Conservation (phyloP, 176 grass and related monocot species). For the Avena atlantica region DNA sequence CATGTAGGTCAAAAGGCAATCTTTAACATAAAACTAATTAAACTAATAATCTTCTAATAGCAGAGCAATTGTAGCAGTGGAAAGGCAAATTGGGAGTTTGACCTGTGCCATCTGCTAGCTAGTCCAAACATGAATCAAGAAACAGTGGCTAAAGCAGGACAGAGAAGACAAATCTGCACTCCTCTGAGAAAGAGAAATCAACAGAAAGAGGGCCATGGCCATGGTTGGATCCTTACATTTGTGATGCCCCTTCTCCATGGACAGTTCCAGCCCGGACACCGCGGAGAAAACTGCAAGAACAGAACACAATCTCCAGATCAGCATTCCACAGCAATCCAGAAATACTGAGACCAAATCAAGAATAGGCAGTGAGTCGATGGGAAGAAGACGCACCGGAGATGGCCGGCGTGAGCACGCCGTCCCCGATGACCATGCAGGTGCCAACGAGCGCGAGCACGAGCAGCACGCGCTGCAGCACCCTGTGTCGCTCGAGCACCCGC, state of each 20-base stretch:
- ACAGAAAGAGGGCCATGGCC: constrained; percentile 4
- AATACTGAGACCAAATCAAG: background rate
- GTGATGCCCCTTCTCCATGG: constrained; percentile 90
- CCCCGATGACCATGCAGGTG: constrained; percentile 96
- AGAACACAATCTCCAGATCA: constrained; percentile 41
- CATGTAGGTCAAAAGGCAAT: background rate
- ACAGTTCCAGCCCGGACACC: constrained; percentile 92
- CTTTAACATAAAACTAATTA: background rate
- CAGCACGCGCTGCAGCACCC: constrained; percentile 73
- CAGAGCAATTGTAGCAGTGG: background rate
- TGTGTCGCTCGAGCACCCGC: constrained; percentile 70
- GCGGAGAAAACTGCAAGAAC: constrained; percentile 87
- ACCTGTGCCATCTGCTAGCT: constrained; percentile 1
- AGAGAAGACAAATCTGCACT: constrained; percentile 25
- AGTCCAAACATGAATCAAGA: background rate
- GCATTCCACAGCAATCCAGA: background rate
- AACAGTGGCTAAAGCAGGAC: constrained; percentile 21
- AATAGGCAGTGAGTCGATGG: background rate
- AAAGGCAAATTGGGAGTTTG: constrained; percentile 26
- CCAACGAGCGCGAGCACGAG: constrained; percentile 84
- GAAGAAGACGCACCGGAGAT: constrained; percentile 62
- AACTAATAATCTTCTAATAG: background rate
- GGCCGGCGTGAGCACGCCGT: constrained; percentile 94
- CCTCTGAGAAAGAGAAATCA: constrained; percentile 13
- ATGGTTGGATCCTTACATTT: constrained; percentile 80